Base-by-base conservation (phyloP, 495 filamentous ascomycete species). In the Aspergillus bertholletiae region DNA sequence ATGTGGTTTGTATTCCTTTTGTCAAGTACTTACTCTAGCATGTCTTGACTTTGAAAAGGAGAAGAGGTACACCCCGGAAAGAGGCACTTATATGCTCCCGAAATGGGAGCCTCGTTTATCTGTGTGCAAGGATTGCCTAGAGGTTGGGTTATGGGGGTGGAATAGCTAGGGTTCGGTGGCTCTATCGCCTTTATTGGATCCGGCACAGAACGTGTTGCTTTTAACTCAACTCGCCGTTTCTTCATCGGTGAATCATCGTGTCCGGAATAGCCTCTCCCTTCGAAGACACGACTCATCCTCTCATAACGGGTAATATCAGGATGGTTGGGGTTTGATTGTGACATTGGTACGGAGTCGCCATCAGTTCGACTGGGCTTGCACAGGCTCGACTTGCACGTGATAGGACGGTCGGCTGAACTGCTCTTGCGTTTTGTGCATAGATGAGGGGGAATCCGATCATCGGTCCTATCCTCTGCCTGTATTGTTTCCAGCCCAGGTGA, bases 21-120 rank as follows among this genome's bases (percentile, higher is more conserved):
- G 44, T 37, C 23, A 51, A 6, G 20, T 5, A 68, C 84, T 73
- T 77, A 89, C 87, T 88, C 88, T 17, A 89, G 67, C 6, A 89
- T 70, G 72, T 90, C 89, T 61, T 97, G 94, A 12, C 39, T 43
- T 43, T 7, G n/a, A n/a, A n/a, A n/a, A n/a, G n/a, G n/a, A n/a
- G n/a, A n/a, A n/a, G n/a, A n/a, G n/a, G n/a, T n/a, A n/a, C n/a
- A n/a, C n/a, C n/a, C n/a, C n/a, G n/a, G n/a, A n/a, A n/a, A n/a
- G n/a, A n/a, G n/a, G n/a, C n/a, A n/a, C n/a, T n/a, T n/a, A n/a
- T n/a, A n/a, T n/a, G n/a, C n/a, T n/a, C n/a, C n/a, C n/a, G n/a
- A n/a, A n/a, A n/a, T n/a, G n/a, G n/a, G n/a, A n/a, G n/a, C n/a
- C n/a, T n/a, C n/a, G n/a, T n/a, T n/a, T n/a, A n/a, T n/a, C n/a